These are phyloP conservation scores for Dactylis glomerata DNA, from an alignment of 176 grass and related monocot genomes.

Conservation along the genomic window DNA sequence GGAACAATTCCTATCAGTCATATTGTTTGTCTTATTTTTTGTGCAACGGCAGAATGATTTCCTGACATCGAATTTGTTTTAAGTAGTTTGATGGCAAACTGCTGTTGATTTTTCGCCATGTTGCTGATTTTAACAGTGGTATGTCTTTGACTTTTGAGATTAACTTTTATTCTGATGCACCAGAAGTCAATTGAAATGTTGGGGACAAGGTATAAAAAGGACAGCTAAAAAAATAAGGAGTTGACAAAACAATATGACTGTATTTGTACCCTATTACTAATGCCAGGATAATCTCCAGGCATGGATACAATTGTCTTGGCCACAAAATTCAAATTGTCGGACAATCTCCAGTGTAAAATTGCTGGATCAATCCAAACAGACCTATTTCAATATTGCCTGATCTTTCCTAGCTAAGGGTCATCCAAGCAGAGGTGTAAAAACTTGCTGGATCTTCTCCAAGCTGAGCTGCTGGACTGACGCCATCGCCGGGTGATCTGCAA, in stretches of 20 bases:
- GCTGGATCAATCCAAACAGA: background rate
- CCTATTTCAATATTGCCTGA: background rate
- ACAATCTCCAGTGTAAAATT: background rate
- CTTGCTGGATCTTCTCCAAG: slow-evolving; percentile 2
- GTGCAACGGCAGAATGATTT: background rate
- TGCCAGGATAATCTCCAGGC: background rate
- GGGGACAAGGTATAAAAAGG: background rate
- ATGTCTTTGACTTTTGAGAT: background rate
- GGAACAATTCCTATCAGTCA: background rate
- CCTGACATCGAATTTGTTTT: background rate
- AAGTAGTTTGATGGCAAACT: background rate
- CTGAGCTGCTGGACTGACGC: background rate
- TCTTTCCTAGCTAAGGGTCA: background rate
- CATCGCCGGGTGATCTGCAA: background rate
- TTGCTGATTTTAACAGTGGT: background rate
- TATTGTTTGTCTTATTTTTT: background rate
- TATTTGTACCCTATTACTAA: background rate
- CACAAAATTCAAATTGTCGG: background rate
- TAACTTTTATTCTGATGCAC: background rate
- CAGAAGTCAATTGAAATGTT: background rate
- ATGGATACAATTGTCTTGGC: background rate
- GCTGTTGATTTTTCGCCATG: background rate
- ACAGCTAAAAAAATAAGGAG: background rate
- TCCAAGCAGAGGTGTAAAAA: background rate
- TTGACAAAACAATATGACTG: background rate